Evolutionary conservation across 345 rosid genomes (phyloP).

Genomic region (Hypericum perforatum): DNA sequence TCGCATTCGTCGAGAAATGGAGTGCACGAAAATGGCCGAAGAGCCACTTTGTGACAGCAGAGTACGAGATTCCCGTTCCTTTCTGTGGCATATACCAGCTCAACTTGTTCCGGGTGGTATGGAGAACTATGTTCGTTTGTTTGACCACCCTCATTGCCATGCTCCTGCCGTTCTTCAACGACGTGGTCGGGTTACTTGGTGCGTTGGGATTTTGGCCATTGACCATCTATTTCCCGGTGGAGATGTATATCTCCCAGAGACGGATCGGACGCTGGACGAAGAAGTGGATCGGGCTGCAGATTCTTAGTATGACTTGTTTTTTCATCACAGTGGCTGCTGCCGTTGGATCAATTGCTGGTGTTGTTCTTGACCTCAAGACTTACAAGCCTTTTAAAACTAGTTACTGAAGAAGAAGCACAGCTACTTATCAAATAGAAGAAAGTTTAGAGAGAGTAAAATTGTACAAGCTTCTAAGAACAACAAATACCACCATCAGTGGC

Average conservation of each 20-base stretch:
- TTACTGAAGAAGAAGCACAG: conserved; percentile 19
- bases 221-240: conserved; percentile 43
- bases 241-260: conserved; percentile 38
- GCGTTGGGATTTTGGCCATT: conserved; percentile 55
- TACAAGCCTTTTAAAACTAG: conserved; percentile 41
- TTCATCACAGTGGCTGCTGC: conserved; percentile 31
- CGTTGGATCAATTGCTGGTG: conserved; percentile 46
- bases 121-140: conserved; percentile 42
- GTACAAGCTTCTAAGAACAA: too few relatives aligned
- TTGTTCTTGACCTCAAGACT: conserved; percentile 42
- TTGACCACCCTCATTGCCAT: conserved; percentile 38
- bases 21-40: conserved; percentile 33
- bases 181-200: conserved; percentile 41
- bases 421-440: too few relatives aligned
- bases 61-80: conserved; percentile 35
- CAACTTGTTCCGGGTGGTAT: conserved; percentile 38
- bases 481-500: too few relatives aligned
- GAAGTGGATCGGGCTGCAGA: conserved; percentile 35
- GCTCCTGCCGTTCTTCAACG: conserved; percentile 53
- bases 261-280: conserved; percentile 28
- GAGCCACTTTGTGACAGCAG: conserved; percentile 31
- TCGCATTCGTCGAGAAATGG: conserved; percentile 55
- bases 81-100: conserved; percentile 29
- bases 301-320: conserved; percentile 31
- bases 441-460: too few relatives aligned